Base-by-base conservation (phyloP, 495 filamentous ascomycete species). In the Aspergillus avenaceus region DNA sequence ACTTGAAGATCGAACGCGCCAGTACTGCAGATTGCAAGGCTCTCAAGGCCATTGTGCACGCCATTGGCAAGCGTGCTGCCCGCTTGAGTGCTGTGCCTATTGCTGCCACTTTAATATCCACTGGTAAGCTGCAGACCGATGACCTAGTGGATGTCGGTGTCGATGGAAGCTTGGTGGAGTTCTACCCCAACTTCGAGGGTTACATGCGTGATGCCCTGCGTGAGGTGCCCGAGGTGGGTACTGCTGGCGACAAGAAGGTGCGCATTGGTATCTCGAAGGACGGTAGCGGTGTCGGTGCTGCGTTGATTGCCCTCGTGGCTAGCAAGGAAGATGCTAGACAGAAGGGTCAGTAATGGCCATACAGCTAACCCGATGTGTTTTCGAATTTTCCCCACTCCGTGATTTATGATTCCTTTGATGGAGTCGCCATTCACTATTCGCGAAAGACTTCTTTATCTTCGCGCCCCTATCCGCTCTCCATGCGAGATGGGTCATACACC, bases 221-320 rank as follows among this genome's bases (percentile, higher is more conserved):
- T 19, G 79, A 78, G 47, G 77, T 95, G 14, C 75, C 84, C 24
- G 79, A 84, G 47, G 83, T 96, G 56, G 91, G 90, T 9, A 66
- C 62, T 9, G 73, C 76, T 9, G 87, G 88, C 8, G 88, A 92
- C 46, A 83, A 85, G 66, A 85, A 82, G 65, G 80, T 97, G 52
- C 77, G 88, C 34, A 95, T 97, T 58, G 91, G 90, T 11, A 89
- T 96, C 66, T 91, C 91, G 45, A 92, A 93, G 78, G 91, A 97
- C 70, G 91, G 91, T 41, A 87, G 82, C 49, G 91, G 91, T 45
- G 91, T 97, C 41, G 91, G 91, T 23, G 91, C 91, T 8, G 91
- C 91, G 41, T 66, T 97, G 58, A 96, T 95, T 67, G 91, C 91
- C 26, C 75, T 95, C 12, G 85, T 92, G 22, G 82, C 81, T 22